These are phyloP conservation scores for Xylaria sp. DNA, from an alignment of 2,329 filamentous ascomycete genomes.

Conservation along the genomic window DNA sequence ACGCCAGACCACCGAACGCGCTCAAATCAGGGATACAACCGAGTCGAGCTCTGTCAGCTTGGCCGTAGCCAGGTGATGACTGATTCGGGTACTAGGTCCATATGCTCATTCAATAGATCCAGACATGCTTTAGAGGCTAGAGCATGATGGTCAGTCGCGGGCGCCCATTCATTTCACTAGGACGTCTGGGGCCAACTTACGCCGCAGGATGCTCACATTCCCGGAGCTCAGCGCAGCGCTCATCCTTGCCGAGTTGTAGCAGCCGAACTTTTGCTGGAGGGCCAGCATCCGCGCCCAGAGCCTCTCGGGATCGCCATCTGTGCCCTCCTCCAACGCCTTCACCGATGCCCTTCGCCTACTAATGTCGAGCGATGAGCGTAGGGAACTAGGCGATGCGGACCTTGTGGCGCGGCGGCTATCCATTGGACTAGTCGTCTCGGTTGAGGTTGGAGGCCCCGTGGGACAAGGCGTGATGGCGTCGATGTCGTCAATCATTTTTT, in stretches of 20 bases:
- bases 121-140: slow-evolving; percentile 43
- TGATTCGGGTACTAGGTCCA: slow-evolving; percentile 37
- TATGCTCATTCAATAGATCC: slow-evolving; percentile 43
- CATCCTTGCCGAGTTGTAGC: slow-evolving; percentile 57
- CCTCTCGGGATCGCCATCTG: slow-evolving; percentile 47
- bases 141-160: slow-evolving; percentile 11
- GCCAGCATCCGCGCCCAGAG: slow-evolving; percentile 57
- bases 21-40: not conserved
- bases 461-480: slow-evolving; percentile 45
- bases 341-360: slow-evolving; percentile 37
- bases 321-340: slow-evolving; percentile 43
- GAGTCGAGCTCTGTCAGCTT: not conserved
- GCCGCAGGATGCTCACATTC: slow-evolving; percentile 50
- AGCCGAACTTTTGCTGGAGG: slow-evolving; percentile 53
- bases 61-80: slow-evolving; percentile 29
- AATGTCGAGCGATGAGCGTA: slow-evolving; percentile 27
- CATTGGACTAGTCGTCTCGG: slow-evolving; percentile 10
- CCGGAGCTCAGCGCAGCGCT: slow-evolving; percentile 52
- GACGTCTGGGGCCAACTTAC: slow-evolving; percentile 43
- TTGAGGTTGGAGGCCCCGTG: slow-evolving; percentile 14
- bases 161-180: not conserved
- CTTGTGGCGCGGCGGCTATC: slow-evolving; percentile 29
- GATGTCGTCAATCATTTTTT: slow-evolving; percentile 37
- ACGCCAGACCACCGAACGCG: slow-evolving; percentile 1
- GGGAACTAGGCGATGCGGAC: slow-evolving; percentile 36